These are phyloP conservation scores for Aspergillus nidulans DNA, from an alignment of 495 filamentous ascomycete genomes.

Conservation along the genomic window DNA sequence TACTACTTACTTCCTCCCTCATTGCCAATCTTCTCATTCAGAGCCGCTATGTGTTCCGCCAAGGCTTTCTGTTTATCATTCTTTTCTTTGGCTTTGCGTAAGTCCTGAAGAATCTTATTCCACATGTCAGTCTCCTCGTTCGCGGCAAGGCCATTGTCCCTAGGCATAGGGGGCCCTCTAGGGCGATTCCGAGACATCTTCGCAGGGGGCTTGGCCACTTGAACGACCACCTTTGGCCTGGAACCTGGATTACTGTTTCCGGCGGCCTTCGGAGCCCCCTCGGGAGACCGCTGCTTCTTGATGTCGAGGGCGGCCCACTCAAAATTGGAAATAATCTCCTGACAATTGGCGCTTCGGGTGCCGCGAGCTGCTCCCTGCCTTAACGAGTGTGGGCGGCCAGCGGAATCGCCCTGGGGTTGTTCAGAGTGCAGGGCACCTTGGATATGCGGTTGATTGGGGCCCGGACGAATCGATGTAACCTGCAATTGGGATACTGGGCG, in stretches of 20 bases:
- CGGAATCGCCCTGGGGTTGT: conserved; percentile 1
- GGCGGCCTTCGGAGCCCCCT: conserved; percentile 5
- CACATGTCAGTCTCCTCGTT: conserved; percentile 63
- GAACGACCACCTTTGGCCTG: conserved; percentile 5
- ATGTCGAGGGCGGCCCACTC: conserved; percentile 22
- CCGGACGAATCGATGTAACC: conserved; percentile 1
- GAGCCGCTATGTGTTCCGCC: conserved; percentile 48
- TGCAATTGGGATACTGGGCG: not conserved
- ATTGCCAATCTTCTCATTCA: conserved; percentile 47
- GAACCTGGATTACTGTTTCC: conserved; percentile 10
- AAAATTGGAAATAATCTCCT: conserved; percentile 19
- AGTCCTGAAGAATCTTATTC: conserved; percentile 56
- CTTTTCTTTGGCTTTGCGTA: conserved; percentile 57
- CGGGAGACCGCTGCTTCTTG: conserved; percentile 10
- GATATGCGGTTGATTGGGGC: not conserved
- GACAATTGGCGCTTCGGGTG: conserved; percentile 18
- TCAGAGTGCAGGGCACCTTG: not conserved
- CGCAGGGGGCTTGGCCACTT: not conserved
- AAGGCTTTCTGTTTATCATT: conserved; percentile 50
- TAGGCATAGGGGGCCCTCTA: conserved; percentile 32
- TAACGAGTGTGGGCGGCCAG: conserved; percentile 13
- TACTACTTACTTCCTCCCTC: conserved; percentile 40
- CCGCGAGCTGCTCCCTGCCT: conserved; percentile 23
- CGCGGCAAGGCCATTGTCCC: conserved; percentile 46
- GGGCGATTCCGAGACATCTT: conserved; percentile 46